Evolutionary conservation across 148 eudicot genomes (phyloP), one percentile per base, ranked within the genome.

Genomic region (Rhododendron mucronatum): DNA sequence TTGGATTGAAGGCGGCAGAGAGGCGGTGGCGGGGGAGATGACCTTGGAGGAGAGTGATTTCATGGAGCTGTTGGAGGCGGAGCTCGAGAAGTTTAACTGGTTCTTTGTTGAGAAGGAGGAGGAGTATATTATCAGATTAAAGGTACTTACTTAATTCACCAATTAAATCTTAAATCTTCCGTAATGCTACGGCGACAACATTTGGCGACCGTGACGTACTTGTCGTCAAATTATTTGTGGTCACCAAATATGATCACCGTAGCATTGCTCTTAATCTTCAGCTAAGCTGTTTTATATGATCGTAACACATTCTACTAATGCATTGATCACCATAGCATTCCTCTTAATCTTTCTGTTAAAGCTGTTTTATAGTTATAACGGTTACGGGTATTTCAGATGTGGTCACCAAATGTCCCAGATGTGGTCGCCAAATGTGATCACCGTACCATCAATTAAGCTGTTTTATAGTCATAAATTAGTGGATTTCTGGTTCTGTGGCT

Each of bases 41-140:
- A 86, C 87, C 67, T 87, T 87, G 83, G 96, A 91, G 87, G 93
- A 88, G 84, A 86, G 13, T 7, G 91, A 91, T 84, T 95, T 95
- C 47, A 88, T 92, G 80, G 81, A 81, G 87, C 86, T 92, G 78
- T 87, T 93, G 76, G 95, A 92, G 84, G 92, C 79, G 23, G 95
- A 95, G 86, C 89, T 93, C 11, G 95, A 92, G 33, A 95, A 95
- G 82, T 92, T 95, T 59, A 95, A 95, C 77, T 78, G 84, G 0
- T 95, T 95, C 41, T 91, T 95, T 74, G 87, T 92, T 33, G 96
- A 93, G 82, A 90, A 92, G 79, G 93, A 95, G 84, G 98, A 95
- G 47, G 92, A 92, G 44, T 95, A 93, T 73, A 86, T 95, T 47
- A 95, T 95, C 87, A 87, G 87, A 59, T 88, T 91, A 75, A 94